Evolutionary conservation across 176 grass and related monocot species (phyloP).

Genomic region (Themeda triandra): DNA sequence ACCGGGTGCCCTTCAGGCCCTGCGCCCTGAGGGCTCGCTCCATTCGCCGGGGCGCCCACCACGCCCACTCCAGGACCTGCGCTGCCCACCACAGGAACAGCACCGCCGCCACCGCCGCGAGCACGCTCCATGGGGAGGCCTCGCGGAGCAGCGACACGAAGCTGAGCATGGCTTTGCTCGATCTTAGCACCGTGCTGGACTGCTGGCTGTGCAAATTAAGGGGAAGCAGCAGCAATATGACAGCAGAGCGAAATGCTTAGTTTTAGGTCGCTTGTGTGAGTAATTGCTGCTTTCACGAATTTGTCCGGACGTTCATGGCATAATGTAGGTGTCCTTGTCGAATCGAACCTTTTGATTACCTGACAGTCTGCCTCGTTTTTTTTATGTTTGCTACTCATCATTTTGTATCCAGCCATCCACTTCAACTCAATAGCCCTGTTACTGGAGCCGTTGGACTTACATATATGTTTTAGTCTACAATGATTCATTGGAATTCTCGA

Average conservation of each 20-base stretch:
- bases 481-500: neutral
- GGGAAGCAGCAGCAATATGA: neutral
- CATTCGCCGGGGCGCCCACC: conserved; percentile 36
- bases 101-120: neutral
- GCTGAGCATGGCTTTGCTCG: neutral
- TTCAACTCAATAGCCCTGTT: no score
- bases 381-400: neutral
- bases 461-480: neutral
- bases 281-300: neutral
- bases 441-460: no score
- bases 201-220: neutral
- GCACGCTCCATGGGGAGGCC: conserved; percentile 25
- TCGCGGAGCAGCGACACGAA: neutral
- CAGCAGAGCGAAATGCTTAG: neutral
- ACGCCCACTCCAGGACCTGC: conserved; percentile 18
- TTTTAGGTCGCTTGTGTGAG: neutral
- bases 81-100: conserved; percentile 8
- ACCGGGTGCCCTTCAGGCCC: conserved; percentile 50
- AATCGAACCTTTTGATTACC: neutral
- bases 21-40: conserved; percentile 45
- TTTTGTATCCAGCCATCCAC: neutral
- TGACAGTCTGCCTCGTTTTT: neutral
- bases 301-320: neutral
- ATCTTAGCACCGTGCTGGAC: neutral
- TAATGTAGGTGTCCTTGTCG: neutral